Percentiles rank a stretch among this genome's conserved stretches.
phyloP scores from a whole-genome alignment of 306 rosid genomes.

The cucumber (Cucumis sativus) region DNA sequence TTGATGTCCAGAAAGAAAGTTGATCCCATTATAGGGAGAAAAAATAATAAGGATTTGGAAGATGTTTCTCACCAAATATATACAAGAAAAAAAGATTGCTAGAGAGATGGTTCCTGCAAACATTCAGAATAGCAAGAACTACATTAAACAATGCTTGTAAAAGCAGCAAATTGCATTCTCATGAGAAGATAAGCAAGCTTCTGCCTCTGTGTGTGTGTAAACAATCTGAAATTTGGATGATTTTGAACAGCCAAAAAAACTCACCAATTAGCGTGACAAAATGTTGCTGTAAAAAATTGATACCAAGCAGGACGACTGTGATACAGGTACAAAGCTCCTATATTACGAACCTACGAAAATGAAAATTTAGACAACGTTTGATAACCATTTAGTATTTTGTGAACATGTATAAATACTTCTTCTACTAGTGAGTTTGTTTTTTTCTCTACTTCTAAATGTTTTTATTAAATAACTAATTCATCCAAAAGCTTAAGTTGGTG shows the following conservation, averaged over 20 bases:
- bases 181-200: background rate
- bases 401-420: too few species aligned
- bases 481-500: too few species aligned
- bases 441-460: too few species aligned
- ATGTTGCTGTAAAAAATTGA: conserved; percentile 87
- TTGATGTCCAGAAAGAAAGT: background rate
- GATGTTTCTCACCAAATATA: conserved; percentile 68
- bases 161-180: background rate
- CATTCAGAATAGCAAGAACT: conserved; percentile 7
- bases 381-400: too few species aligned
- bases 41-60: background rate
- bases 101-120: conserved; percentile 89
- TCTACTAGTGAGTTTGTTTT: too few species aligned
- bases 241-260: conserved; percentile 8
- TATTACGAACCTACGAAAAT: conserved; percentile 38
- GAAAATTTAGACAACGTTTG: background rate
- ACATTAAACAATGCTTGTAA: background rate
- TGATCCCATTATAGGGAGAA: background rate
- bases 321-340: conserved; percentile 55
- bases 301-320: conserved; percentile 79
- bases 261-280: conserved; percentile 96
- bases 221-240: background rate
- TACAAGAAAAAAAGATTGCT: conserved; percentile 97
- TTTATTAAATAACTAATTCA: too few species aligned
- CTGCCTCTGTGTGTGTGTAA: background rate